phyloP scores from a whole-genome alignment of 805 yeast genomes.

The Isabelozyma gotoi region DNA sequence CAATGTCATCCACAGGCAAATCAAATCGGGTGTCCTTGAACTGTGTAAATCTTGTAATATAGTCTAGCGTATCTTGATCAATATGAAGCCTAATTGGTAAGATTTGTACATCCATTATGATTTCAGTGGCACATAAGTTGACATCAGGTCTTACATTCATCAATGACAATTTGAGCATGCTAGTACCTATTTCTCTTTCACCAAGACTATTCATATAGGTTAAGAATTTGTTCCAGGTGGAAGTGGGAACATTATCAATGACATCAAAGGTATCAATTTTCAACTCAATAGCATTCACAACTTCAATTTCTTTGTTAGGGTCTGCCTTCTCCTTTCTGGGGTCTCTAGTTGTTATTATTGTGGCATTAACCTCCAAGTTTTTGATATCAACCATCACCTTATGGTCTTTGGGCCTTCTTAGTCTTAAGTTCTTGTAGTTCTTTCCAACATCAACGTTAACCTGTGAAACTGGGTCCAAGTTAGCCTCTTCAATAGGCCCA shows the following conservation, averaged over 20 bases:
- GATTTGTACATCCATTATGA: conserved; percentile 50
- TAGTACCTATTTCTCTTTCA: conserved; percentile 65
- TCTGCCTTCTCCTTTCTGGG: conserved; percentile 35
- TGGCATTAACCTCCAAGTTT: conserved; percentile 50
- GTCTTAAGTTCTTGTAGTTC: conserved; percentile 44
- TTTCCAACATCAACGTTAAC: conserved; percentile 31
- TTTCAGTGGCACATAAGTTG: conserved; percentile 66
- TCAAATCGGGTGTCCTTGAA: conserved; percentile 73
- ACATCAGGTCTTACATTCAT: conserved; percentile 65
- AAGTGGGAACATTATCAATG: conserved; percentile 76
- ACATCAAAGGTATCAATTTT: conserved; percentile 56
- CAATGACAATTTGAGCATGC: conserved; percentile 56
- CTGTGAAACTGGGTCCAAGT: conserved; percentile 3
- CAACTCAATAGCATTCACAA: conserved; percentile 50
- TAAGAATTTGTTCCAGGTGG: conserved; percentile 87
- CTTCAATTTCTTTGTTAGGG: conserved; percentile 34
- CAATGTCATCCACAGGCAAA: conserved; percentile 61
- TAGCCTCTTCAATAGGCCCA: conserved; percentile 10
- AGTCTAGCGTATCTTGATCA: conserved; percentile 92
- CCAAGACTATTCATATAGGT: conserved; percentile 69
- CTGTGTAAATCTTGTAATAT: conserved; percentile 73
- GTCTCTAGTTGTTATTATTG: conserved; percentile 47
- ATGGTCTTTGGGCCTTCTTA: conserved; percentile 64
- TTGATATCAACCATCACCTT: conserved; percentile 58
- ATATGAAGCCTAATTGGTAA: conserved; percentile 81